Base-by-base conservation (phyloP, 768 basidiomycete species). In the Lentinula edodes region DNA sequence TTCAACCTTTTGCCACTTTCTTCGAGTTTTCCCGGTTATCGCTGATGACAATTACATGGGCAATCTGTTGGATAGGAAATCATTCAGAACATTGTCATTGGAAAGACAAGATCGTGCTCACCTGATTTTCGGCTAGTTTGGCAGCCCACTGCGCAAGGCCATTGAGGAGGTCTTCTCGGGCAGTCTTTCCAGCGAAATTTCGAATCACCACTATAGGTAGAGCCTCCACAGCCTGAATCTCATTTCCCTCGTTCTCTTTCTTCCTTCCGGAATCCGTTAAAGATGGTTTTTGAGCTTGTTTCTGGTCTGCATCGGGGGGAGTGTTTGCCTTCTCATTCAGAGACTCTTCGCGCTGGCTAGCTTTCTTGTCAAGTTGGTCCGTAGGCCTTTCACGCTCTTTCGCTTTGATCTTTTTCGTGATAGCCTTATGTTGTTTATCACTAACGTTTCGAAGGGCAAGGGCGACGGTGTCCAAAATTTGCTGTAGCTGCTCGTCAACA, bases 1-100 rank as follows among this genome's bases (percentile, higher is more conserved):
- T 39, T 13, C 7, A 8, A 90, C 93, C 89, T 79, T 89, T 90
- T 0, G 92, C 86, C 6, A 98, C 75, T n/a, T 83, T 78, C 70
- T 93, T 97, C 1, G 86, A 79, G 61, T 95, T 90, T 67, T 94
- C 93, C 32, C 90, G 84, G 66, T 93, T 94, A 70, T 98, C 93
- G 66, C 92, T 92, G 48, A 95, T 76, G 38, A 98, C 85, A 52
- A 99, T 78, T 51, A 97, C 93, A 72, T 98, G 95, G 0, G 96
- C 96, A 61, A 93, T 78, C 91, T 94, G 63, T 23, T 45, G 20
- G 46, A n/a, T 36, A 52, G 60, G 48, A n/a, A 51, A 6, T 36
- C 3, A 28, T 3, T 28, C 28, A 28, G 38, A 2, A 6, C 38
- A 43, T 52, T 28, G 16, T 38, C 20, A 52, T 39, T 28, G 38